phyloP scores from a whole-genome alignment of 2,329 filamentous ascomycete genomes.

The Lasiodiplodia theobromae region DNA sequence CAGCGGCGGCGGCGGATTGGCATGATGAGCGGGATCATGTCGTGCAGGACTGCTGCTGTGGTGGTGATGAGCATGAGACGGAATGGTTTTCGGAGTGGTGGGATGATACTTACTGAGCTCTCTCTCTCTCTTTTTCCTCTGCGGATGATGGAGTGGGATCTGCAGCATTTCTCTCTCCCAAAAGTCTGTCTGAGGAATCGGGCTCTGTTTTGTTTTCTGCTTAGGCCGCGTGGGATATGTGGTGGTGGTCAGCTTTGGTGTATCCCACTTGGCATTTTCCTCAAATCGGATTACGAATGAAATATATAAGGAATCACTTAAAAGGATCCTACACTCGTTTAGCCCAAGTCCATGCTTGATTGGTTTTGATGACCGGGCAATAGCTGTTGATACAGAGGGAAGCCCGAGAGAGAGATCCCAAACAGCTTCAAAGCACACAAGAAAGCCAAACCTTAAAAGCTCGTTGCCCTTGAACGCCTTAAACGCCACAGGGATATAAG shows the following conservation, averaged over 20 bases:
- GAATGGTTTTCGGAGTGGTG: constrained; percentile 20
- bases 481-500: neutral
- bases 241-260: neutral
- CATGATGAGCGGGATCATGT: neutral
- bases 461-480: neutral
- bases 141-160: too few species aligned
- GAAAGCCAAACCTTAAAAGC: neutral
- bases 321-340: neutral
- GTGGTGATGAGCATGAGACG: constrained; percentile 1
- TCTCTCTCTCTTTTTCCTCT: neutral
- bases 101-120: constrained; percentile 23
- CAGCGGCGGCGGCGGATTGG: neutral
- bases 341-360: neutral
- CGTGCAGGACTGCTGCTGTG: neutral
- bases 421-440: neutral
- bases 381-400: neutral
- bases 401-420: neutral
- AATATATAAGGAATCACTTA: neutral
- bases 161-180: neutral
- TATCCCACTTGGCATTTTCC: neutral
- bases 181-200: neutral
- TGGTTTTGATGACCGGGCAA: neutral
- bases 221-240: neutral
- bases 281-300: neutral
- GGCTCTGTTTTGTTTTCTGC: neutral